Evolutionary conservation across 805 yeast genomes (phyloP).

Genomic region (Dipodascus albidus): DNA sequence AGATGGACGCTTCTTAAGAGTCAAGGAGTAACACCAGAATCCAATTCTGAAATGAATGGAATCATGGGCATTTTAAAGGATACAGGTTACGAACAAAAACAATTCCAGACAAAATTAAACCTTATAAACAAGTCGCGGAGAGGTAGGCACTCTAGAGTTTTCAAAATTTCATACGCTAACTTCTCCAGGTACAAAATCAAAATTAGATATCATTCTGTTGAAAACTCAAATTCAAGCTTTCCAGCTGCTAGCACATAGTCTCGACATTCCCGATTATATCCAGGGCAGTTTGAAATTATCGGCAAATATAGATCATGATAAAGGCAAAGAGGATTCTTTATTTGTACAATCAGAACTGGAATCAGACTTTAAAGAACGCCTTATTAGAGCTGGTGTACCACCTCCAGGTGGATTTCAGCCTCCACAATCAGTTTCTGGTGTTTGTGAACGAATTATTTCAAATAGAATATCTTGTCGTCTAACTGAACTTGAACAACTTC

Average conservation of each 20-base stretch:
- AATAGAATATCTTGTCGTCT: constrained; percentile 31
- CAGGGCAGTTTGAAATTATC: constrained; percentile 29
- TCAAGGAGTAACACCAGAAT: constrained; percentile 18
- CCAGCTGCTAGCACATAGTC: constrained; percentile 44
- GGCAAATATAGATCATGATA: not conserved
- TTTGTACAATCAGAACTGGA: not conserved
- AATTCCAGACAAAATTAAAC: constrained; percentile 12
- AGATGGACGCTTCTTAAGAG: constrained; percentile 25
- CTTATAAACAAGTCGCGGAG: constrained; percentile 1
- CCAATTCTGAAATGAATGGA: constrained; percentile 22
- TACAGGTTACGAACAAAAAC: constrained; percentile 20
- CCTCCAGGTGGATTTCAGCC: constrained; percentile 9
- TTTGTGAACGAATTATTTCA: constrained; percentile 34
- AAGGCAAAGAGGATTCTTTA: not conserved
- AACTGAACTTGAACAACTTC: constrained; percentile 31
- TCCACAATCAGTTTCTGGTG: constrained; percentile 12
- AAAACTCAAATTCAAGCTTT: constrained; percentile 59
- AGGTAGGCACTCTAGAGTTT: not conserved
- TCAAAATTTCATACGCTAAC: constrained; percentile 10
- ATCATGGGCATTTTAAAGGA: constrained; percentile 19
- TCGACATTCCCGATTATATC: constrained; percentile 43
- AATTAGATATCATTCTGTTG: constrained; percentile 39
- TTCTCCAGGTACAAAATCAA: constrained; percentile 1
- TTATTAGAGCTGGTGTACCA: constrained; percentile 8
- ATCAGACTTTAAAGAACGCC: constrained; percentile 6